Evolutionary conservation across 345 rosid genomes (phyloP).

Genomic region (Eucalyptus pauciflora): DNA sequence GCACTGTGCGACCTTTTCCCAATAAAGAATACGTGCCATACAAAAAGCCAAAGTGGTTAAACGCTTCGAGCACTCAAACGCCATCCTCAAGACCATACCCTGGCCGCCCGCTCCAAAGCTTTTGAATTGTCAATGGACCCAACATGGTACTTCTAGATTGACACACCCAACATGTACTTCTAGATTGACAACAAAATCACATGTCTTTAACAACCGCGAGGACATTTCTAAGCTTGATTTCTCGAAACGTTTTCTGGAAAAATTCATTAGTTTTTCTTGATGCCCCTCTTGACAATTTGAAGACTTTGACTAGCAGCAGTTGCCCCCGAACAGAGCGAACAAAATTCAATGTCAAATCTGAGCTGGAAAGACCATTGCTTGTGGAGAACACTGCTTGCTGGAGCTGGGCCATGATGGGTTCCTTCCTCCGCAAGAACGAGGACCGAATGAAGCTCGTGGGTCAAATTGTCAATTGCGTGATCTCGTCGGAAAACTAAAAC

Average conservation of each 20-base stretch:
- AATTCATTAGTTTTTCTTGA: neutral
- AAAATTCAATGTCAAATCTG: neutral
- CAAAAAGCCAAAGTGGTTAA: neutral
- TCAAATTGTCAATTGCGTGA: neutral
- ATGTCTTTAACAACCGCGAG: neutral
- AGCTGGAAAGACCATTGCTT: neutral
- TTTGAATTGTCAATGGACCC: neutral
- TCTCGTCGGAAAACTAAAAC: neutral
- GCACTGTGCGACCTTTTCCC: neutral
- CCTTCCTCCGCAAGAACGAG: neutral
- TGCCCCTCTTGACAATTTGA: neutral
- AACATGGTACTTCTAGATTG: neutral
- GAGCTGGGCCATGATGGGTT: neutral
- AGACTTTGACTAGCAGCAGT: neutral
- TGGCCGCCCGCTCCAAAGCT: neutral
- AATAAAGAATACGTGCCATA: neutral
- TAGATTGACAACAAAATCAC: neutral
- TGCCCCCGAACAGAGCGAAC: neutral
- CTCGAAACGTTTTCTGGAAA: neutral
- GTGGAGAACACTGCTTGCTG: neutral
- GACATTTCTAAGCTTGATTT: neutral
- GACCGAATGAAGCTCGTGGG: neutral
- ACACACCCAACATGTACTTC: neutral
- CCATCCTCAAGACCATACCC: neutral
- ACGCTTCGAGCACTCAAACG: neutral